Evolutionary conservation across 1,139 yeast species (phyloP), one percentile per base, ranked within the genome.

Genomic region (Debaryomyces coudertii): DNA sequence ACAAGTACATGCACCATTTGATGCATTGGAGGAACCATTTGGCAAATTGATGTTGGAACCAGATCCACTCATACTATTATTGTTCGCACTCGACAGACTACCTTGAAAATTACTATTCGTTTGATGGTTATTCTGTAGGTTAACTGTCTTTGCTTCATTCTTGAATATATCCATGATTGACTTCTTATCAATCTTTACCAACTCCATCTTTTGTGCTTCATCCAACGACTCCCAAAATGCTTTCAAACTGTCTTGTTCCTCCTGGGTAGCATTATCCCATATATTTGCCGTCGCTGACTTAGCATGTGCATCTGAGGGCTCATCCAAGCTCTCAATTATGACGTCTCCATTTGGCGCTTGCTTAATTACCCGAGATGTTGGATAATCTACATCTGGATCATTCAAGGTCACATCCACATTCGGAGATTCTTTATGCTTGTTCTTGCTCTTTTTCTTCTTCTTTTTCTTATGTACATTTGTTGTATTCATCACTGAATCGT

Each of bases 331-430:
- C 53, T 81, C 78, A 46, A 87, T 87, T 50, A 86, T 76, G 23
- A 87, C 87, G 56, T 85, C 87, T 2, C 93, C 95, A 60, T 85
- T 83, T 3, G 87, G 77, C 1, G 82, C 86, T 60, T 84, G 86
- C 57, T 83, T 85, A 52, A 87, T 83, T 2, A 87, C 84, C 48
- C 95, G 63, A 2, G 90, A 83, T 5, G 81, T 75, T 1, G 95
- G 95, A 60, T 87, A 87, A 12, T 83, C 89, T 12, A 76, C 78
- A 12, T 78, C 76, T 3, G 85, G 82, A 50, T 82, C 73, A 60
- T 77, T 79, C 42, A 82, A 56, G 40, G 79, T 75, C 9, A 80
- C 83, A 45, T 68, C 67, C 8, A 67, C 47, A 18, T 53, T 43
- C 20, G 66, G 54, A 8, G 62, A 45, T 29, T 49, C 47, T 29